phyloP scores from a whole-genome alignment of 148 eudicot species.

The Pouteria glomerata region DNA sequence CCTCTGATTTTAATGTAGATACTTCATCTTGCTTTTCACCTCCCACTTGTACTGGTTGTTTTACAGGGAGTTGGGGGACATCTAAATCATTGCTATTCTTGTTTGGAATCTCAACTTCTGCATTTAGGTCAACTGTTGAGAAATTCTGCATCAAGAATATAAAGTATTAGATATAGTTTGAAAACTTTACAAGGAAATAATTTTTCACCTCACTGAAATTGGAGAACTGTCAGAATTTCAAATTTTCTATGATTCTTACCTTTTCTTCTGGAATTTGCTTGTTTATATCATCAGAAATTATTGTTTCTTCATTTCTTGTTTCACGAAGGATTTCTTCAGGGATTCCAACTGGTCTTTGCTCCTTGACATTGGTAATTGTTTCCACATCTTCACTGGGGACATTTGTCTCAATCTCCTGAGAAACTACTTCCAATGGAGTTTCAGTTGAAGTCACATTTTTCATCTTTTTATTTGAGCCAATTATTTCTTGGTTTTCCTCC shows the following conservation, averaged over 20 bases:
- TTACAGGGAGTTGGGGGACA: too few species aligned
- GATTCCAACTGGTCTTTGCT: constrained; percentile 3
- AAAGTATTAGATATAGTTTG: not conserved
- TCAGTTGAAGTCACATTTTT: not conserved
- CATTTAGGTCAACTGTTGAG: too few species aligned
- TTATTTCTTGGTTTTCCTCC: constrained; percentile 7
- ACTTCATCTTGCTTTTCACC: too few species aligned
- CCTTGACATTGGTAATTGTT: constrained; percentile 5
- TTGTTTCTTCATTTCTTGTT: not conserved
- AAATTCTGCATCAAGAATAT: constrained; percentile 13
- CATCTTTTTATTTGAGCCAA: constrained; percentile 5
- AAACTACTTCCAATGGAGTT: constrained; percentile 4
- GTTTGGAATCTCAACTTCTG: too few species aligned
- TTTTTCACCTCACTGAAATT: not conserved
- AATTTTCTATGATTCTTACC: constrained; percentile 9
- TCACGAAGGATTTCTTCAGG: constrained; percentile 6
- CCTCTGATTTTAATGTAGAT: too few species aligned
- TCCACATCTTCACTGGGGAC: not conserved
- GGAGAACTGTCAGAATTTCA: not conserved
- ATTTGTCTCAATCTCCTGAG: constrained; percentile 9
- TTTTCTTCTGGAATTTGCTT: constrained; percentile 14
- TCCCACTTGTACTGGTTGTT: too few species aligned
- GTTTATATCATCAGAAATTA: constrained; percentile 3
- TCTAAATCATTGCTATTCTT: too few species aligned
- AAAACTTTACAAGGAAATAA: not conserved